Base-by-base conservation (phyloP, 2,329 filamentous ascomycete species). In the Chalara sp. region DNA sequence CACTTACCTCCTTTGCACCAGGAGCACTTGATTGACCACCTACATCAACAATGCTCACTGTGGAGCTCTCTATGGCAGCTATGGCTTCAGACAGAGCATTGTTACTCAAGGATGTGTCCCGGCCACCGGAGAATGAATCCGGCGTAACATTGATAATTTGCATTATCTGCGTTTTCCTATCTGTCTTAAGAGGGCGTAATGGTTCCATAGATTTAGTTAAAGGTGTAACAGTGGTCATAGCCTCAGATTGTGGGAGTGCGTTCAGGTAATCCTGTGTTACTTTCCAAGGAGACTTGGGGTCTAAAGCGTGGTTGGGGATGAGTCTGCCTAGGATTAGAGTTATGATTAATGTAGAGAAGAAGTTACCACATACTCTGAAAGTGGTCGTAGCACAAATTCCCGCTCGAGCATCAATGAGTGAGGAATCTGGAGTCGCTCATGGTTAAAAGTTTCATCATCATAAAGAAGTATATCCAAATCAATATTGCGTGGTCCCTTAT, bases 1-100 rank as follows among this genome's bases (percentile, higher is more conserved):
- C 75, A 10, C 81, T 75, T 49, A 95, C 78, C 58, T 89, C 80
- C 1, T 75, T 71, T 0, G 87, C 81, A 28, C 82, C 80, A 0
- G 93, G 93, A 1, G 91, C 84, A 12, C 90, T 96, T 33, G 91
- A 96, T 71, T 96, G 91, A 12, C 93, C 93, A 50, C 93, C 93
- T 39, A 99, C 76, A 65, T 99, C 93, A 59, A 97, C 82, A 57
- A 97, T 91, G 10, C 83, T 86, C 11, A 88, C 89, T 33, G 91
- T 90, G 6, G 28, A 29, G 73, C 70, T 12, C 91, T 75, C 1
- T 80, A 86, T 10, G 11, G 40, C 40, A 7, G 49, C 51, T 7
- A 48, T 37, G n/a, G 44, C 30, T 28, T 35, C 33, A 28, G 37
- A 73, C 64, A 10, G 28, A 31, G 12, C 32, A 28, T 63, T 42